These are phyloP conservation scores for Exserohilum rostratum DNA, from an alignment of 2,329 filamentous ascomycete genomes.

Conservation along the genomic window DNA sequence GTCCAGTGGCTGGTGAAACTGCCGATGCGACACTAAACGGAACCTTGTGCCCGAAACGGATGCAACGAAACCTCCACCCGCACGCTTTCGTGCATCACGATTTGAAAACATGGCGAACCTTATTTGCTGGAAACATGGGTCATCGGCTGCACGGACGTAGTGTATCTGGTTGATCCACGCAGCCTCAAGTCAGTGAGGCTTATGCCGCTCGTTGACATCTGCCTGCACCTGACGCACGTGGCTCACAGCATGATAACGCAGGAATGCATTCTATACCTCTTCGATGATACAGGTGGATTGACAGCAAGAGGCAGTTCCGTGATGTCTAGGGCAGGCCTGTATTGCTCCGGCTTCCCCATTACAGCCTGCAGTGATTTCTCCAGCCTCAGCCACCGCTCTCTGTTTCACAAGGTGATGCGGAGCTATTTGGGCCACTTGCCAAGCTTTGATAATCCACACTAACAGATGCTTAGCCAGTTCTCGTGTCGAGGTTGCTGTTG, in stretches of 20 bases:
- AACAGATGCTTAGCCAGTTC: slow-evolving; percentile 28
- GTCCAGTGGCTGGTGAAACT: slow-evolving; percentile 37
- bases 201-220: background rate
- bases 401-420: slow-evolving; percentile 29
- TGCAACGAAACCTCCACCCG: slow-evolving; percentile 28
- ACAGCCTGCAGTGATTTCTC: slow-evolving; percentile 9
- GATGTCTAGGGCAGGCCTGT: background rate
- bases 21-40: slow-evolving; percentile 38
- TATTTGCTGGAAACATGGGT: slow-evolving; percentile 5
- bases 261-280: background rate
- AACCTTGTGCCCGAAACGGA: slow-evolving; percentile 24
- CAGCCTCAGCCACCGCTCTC: slow-evolving; percentile 24
- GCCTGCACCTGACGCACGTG: background rate
- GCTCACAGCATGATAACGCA: background rate
- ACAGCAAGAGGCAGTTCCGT: background rate
- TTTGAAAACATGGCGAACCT: slow-evolving; percentile 15
- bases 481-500: background rate
- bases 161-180: slow-evolving; percentile 5
- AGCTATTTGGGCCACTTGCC: slow-evolving; percentile 27
- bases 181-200: background rate
- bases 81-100: slow-evolving; percentile 25
- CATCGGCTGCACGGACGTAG: slow-evolving; percentile 4
- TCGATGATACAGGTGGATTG: background rate
- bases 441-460: slow-evolving; percentile 31
- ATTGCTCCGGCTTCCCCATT: background rate